phyloP scores from a whole-genome alignment of 2,329 filamentous ascomycete genomes.

The Seiridium cupressi region DNA sequence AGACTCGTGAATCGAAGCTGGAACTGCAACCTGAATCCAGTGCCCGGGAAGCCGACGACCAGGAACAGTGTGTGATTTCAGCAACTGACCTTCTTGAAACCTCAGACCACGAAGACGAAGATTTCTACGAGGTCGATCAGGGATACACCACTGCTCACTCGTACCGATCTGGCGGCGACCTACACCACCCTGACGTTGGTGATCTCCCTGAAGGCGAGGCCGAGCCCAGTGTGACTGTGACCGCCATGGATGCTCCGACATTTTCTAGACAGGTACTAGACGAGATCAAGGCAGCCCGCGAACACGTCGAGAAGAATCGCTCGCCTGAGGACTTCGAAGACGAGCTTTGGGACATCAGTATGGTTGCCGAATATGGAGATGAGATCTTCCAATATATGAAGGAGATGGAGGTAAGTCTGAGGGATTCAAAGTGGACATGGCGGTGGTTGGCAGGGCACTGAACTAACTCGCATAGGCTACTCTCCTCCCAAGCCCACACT shows the following conservation, averaged over 20 bases:
- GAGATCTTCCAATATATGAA: conserved; percentile 95
- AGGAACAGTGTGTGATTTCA: conserved; percentile 9
- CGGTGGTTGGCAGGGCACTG: not conserved
- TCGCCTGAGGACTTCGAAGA: conserved; percentile 79
- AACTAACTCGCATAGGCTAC: conserved; percentile 49
- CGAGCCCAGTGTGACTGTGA: conserved; percentile 41
- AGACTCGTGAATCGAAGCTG: conserved; percentile 8
- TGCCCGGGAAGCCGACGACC: not conserved
- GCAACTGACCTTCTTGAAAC: conserved; percentile 34
- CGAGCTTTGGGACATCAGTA: conserved; percentile 89
- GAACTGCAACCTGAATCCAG: conserved; percentile 2
- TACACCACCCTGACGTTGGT: conserved; percentile 36
- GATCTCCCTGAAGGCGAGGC: conserved; percentile 1
- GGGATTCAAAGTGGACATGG: not conserved
- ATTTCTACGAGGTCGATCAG: conserved; percentile 54
- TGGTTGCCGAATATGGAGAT: conserved; percentile 95
- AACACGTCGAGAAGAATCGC: conserved; percentile 64
- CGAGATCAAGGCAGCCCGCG: conserved; percentile 67
- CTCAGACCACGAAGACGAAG: conserved; percentile 70
- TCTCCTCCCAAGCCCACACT: conserved; percentile 85
- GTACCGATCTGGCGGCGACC: conserved; percentile 68
- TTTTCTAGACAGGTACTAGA: conserved; percentile 66
- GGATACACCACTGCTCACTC: conserved; percentile 79
- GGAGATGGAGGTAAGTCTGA: conserved; percentile 71
- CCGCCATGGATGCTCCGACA: conserved; percentile 66